These are phyloP conservation scores for Venturiaceae sp. DNA, from an alignment of 2,329 filamentous ascomycete species.

Conservation along the genomic window DNA sequence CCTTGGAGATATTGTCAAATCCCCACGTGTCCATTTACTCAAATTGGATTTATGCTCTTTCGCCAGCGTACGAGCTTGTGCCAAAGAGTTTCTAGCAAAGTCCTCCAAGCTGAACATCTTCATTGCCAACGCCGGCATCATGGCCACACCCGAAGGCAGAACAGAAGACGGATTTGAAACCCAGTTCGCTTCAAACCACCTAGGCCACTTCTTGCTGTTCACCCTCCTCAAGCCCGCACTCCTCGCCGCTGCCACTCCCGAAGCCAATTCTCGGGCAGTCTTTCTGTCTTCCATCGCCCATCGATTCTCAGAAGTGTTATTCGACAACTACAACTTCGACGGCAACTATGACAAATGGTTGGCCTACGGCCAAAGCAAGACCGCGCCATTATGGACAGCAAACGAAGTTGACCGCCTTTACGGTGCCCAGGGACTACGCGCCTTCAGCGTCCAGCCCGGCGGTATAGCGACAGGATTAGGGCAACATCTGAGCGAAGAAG, in stretches of 20 bases:
- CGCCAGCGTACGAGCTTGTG: conserved; percentile 13
- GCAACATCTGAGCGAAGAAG: background rate
- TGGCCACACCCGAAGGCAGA: conserved; percentile 15
- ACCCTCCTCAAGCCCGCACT: conserved; percentile 37
- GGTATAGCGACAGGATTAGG: conserved; percentile 22
- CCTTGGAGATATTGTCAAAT: conserved; percentile 8
- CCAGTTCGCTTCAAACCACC: conserved; percentile 44
- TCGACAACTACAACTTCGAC: conserved; percentile 31
- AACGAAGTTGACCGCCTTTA: conserved; percentile 43
- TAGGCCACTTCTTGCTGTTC: conserved; percentile 45
- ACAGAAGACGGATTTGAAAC: conserved; percentile 34
- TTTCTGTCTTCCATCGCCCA: conserved; percentile 34
- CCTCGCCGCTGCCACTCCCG: conserved; percentile 25
- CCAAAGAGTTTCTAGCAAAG: conserved; percentile 14
- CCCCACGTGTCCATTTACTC: conserved; percentile 13
- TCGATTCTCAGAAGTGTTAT: conserved; percentile 18
- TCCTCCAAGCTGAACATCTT: conserved; percentile 10
- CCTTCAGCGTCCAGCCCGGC: conserved; percentile 38
- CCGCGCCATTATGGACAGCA: conserved; percentile 41
- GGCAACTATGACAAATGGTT: conserved; percentile 23
- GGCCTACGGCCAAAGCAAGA: conserved; percentile 41
- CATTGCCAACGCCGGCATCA: conserved; percentile 10
- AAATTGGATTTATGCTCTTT: conserved; percentile 16
- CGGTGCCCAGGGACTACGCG: conserved; percentile 33
- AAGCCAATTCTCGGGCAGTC: conserved; percentile 38